Base-by-base conservation (phyloP, 192 early-diverging fungal species). In the Gamsiella multidivaricata region DNA sequence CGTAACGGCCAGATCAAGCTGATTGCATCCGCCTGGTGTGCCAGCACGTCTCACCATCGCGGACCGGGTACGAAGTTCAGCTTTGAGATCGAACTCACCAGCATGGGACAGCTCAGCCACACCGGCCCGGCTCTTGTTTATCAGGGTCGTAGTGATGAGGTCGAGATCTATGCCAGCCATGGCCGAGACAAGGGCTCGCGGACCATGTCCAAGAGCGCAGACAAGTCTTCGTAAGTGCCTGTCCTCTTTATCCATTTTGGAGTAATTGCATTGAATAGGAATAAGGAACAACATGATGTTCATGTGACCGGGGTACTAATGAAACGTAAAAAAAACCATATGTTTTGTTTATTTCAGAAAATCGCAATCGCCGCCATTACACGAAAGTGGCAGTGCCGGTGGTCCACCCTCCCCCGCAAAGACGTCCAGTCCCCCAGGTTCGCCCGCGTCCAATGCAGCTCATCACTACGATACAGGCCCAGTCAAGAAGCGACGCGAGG, bases 41-140 rank as follows among this genome's bases (percentile, higher is more conserved):
- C 74, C 59, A 78, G 74, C 25, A 78, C 74, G 12, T 78, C 74
- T 2, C 74, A 78, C 34, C 74, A 78, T 20, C 74, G 74, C 26
- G 74, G 74, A 33, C 74, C 74, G n/a, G 74, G 74, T 28, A 78
- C 74, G 17, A 78, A 78, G 65, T 78, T 78, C 47, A 78, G 74
- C 32, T 78, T 78, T 56, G 65, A 78, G 39, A 67, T 78, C 32
- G 74, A 78, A 49, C 51, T 78, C 39, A 59, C 65, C 22, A 78
- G 74, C 36, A 75, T 75, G 71, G 28, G 50, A 6, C 43, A 66
- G 17, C 18, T 29, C 28, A 54, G 51, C 43, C 60, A 62, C 4
- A 3, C 49, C 3, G 65, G 67, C 31, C 74, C 74, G 10, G 3
- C 64, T 0, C 47, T 78, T 37, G 61, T 78, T 14, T 78, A 78